phyloP scores from a whole-genome alignment of 2,329 filamentous ascomycete species.

The Camillea tinctor region DNA sequence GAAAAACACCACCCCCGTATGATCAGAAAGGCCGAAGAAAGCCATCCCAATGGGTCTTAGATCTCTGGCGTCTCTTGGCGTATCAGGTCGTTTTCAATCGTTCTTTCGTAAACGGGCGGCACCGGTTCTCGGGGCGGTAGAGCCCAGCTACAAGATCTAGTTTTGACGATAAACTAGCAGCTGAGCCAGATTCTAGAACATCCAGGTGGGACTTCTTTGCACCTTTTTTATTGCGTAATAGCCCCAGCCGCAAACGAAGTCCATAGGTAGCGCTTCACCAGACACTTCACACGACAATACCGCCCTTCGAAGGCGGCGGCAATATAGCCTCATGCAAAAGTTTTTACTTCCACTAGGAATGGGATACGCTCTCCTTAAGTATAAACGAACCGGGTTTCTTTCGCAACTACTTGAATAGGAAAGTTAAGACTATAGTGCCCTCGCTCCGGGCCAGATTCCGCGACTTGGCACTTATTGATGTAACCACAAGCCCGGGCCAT shows the following conservation, averaged over 20 bases:
- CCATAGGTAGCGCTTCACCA: background rate
- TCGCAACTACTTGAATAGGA: constrained; percentile 21
- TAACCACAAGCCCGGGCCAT: constrained; percentile 11
- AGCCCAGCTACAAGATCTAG: background rate
- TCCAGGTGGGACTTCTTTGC: background rate
- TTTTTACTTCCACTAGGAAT: background rate
- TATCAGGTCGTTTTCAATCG: background rate
- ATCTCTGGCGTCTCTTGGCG: background rate
- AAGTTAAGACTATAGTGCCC: constrained; percentile 12
- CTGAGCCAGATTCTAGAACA: background rate
- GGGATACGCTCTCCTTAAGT: background rate
- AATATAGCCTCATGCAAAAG: background rate
- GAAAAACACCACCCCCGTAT: background rate
- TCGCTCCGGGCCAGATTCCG: constrained; percentile 9
- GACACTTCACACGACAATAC: background rate
- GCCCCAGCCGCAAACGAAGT: background rate
- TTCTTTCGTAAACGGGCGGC: background rate
- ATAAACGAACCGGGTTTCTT: background rate
- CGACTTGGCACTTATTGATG: constrained; percentile 19
- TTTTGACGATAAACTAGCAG: background rate
- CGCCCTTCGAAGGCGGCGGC: background rate
- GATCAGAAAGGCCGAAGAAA: background rate
- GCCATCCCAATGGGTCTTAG: background rate
- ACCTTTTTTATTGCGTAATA: background rate
- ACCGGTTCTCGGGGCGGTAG: background rate